Base-by-base conservation (phyloP, 345 rosid genomes). In the Geranium brycei region DNA sequence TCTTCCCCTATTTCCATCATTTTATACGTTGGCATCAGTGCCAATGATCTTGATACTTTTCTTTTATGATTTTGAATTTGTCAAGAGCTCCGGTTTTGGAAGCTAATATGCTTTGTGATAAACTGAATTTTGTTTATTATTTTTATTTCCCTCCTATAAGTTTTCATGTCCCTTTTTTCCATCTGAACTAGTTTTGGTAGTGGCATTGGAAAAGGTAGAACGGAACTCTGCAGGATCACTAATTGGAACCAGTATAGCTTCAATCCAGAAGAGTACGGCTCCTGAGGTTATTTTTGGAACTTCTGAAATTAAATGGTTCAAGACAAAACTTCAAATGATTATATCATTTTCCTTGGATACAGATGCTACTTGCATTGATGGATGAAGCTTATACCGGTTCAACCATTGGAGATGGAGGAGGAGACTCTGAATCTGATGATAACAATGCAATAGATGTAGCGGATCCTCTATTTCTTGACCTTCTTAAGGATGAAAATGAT, bases 351-450 rank as follows among this genome's bases (percentile, higher is more conserved):
- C 31, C 71, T 12, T 79, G 64, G 63, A 63, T 71, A 67, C 85
- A 89, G 97, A 90, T 93, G 97, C 81, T 93, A 62, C 91, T 90
- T 78, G 95, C 90, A 41, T 93, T 93, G 71, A 93, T 93, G 99
- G 97, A 93, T 82, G 99, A 93, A 76, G 99, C 99, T 31, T 93
- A 93, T 73, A 90, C 96, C 57, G 99, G 99, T 78, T 93, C 97
- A 62, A 87, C 91, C 69, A 86, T 93, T 12, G 96, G 83, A 32
- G 89, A 86, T 77, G 95, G 91, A 64, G 95, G 91, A 65, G 96
- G 75, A 64, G 91, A 86, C 82, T 89, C 90, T 65, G 96, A 86
- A 82, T 90, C 97, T 58, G 99, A 90, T 80, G 99, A 90, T 64
- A 80, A 75, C 81, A 86, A 73, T 66, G 67, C 83, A 10, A 85